Evolutionary conservation across 2,329 filamentous ascomycete genomes (phyloP).

Genomic region (Aspergillus ibericus): DNA sequence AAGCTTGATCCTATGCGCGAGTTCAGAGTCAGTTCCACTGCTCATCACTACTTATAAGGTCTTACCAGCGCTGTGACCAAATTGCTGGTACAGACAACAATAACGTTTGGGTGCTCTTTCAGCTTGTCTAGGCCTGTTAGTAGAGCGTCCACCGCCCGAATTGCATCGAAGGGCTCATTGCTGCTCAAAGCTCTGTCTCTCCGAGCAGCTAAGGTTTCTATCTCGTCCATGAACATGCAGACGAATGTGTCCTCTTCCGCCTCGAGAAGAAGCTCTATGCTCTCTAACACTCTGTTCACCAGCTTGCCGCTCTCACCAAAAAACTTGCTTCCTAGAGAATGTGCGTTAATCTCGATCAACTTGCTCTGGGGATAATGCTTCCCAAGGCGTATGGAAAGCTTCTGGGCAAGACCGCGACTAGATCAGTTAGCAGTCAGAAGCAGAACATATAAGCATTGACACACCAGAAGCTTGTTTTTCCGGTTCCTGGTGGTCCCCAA

Average conservation of each 20-base stretch:
- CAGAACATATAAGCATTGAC: background rate
- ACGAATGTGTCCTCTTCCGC: constrained; percentile 44
- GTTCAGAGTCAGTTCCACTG: background rate
- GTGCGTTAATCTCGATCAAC: constrained; percentile 50
- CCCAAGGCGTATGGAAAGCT: constrained; percentile 50
- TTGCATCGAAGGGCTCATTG: constrained; percentile 48
- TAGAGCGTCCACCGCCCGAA: constrained; percentile 53
- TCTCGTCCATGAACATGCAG: constrained; percentile 52
- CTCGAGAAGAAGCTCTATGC: constrained; percentile 35
- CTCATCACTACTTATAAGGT: background rate
- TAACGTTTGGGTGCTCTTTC: constrained; percentile 44
- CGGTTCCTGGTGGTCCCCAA: constrained; percentile 91
- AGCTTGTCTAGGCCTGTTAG: constrained; percentile 51
- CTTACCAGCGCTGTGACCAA: constrained; percentile 44
- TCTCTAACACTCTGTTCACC: constrained; percentile 46
- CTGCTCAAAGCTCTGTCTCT: constrained; percentile 41
- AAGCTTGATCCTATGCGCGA: constrained; percentile 42
- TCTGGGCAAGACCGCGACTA: constrained; percentile 50
- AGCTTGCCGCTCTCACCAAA: constrained; percentile 51
- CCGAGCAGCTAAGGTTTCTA: constrained; percentile 50
- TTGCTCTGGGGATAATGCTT: constrained; percentile 41
- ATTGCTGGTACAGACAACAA: constrained; percentile 54
- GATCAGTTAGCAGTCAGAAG: background rate
- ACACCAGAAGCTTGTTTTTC: constrained; percentile 65
- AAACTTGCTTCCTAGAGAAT: constrained; percentile 49